Percentiles rank a stretch among this genome's conserved stretches.
Conservation (phyloP, 495 filamentous ascomycete genomes). For the Durotheca rogersii region DNA sequence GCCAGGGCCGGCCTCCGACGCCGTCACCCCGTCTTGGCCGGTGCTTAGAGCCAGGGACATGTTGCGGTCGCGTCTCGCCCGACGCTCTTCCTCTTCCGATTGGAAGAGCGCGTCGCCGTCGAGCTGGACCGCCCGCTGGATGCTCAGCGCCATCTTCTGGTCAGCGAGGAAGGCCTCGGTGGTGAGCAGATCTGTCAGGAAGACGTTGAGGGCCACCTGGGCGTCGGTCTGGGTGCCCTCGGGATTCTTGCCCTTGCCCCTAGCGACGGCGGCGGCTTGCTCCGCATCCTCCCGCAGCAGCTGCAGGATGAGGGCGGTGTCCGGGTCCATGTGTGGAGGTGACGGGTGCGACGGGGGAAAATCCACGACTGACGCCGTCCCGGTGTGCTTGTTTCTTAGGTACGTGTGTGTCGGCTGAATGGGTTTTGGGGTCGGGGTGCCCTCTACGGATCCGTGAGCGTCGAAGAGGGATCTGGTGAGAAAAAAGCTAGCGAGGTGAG, state of each 20-base stretch:
- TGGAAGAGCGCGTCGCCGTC: slow-evolving; percentile 32
- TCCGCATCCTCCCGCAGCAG: slow-evolving; percentile 35
- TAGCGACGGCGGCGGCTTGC: slow-evolving; percentile 20
- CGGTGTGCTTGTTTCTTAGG: too few relatives aligned
- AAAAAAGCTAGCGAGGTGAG: too few relatives aligned
- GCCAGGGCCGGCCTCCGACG: not conserved
- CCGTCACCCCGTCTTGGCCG: not conserved
- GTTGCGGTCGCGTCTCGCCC: slow-evolving; percentile 24
- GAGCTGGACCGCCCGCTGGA: slow-evolving; percentile 32
- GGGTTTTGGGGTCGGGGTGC: too few relatives aligned
- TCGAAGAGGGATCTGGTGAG: too few relatives aligned
- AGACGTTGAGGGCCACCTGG: slow-evolving; percentile 33
- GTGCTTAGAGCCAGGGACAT: slow-evolving; percentile 1
- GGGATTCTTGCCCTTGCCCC: slow-evolving; percentile 38
- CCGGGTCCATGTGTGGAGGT: too few relatives aligned
- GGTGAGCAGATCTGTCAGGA: slow-evolving; percentile 29
- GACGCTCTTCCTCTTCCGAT: slow-evolving; percentile 20
- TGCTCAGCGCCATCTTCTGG: slow-evolving; percentile 36
- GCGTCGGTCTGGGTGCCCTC: slow-evolving; percentile 34
- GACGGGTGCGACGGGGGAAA: slow-evolving; percentile 30
- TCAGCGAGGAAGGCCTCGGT: slow-evolving; percentile 22
- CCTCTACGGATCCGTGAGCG: too few relatives aligned
- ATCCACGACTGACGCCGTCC: too few relatives aligned
- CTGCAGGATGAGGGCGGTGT: slow-evolving; percentile 26
- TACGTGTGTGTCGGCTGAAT: too few relatives aligned